Percentiles rank a stretch among this genome's conserved stretches.
phyloP scores from a whole-genome alignment of 331 rosid species.

The Dryas integrifolia region DNA sequence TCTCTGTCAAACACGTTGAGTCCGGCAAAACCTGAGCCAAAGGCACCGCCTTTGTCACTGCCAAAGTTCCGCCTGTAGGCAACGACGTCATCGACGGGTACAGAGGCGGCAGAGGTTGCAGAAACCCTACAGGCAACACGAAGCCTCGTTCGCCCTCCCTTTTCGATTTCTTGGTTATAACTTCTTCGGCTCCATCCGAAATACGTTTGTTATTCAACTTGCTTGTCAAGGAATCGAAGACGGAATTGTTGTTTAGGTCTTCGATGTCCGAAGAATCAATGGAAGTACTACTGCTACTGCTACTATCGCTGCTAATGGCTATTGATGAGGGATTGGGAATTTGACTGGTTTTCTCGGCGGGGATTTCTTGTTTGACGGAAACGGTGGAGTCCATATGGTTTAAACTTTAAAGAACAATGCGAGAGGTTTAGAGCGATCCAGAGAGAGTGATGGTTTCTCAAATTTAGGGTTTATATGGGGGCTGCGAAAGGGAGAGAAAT shows the following conservation, averaged over 20 bases:
- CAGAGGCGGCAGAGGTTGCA: neutral
- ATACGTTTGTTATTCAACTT: neutral
- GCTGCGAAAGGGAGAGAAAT: neutral
- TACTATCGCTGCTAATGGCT: constrained; percentile 7
- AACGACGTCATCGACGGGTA: too few species aligned
- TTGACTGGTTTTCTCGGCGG: neutral
- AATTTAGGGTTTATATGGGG: constrained; percentile 9
- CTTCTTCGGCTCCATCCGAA: neutral
- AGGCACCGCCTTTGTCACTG: constrained; percentile 1
- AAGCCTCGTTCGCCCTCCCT: neutral
- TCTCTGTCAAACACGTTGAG: neutral
- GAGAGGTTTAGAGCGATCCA: neutral
- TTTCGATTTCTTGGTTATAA: constrained; percentile 6
- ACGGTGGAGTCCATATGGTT: constrained; percentile 14
- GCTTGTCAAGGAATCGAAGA: neutral
- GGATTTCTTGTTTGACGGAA: constrained; percentile 24
- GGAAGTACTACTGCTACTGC: neutral
- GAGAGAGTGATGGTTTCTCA: neutral
- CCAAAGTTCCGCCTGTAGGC: neutral
- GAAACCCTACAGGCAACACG: constrained; percentile 4
- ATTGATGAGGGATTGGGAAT: neutral
- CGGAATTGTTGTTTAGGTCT: neutral
- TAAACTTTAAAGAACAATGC: neutral
- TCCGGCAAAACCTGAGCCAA: neutral
- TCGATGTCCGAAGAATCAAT: neutral